Conservation (phyloP, 2,329 filamentous ascomycete genomes). For the Alternaria arbusti region DNA sequence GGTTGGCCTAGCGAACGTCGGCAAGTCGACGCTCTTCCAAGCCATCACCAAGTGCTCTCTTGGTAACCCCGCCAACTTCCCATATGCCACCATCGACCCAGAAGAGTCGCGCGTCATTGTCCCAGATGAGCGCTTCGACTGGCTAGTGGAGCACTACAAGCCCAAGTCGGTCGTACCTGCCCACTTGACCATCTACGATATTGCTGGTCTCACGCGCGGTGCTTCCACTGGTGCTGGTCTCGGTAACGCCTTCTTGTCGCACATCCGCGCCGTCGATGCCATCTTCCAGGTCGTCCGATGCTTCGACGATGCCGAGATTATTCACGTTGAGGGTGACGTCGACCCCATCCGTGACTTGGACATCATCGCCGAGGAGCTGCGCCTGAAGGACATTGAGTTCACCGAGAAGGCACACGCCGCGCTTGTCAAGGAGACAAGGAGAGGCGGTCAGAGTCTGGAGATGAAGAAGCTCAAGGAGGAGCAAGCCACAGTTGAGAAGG, state of each 20-base stretch:
- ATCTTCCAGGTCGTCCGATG: constrained; percentile 97
- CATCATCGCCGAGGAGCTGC: constrained; percentile 95
- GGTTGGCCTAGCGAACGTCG: constrained; percentile 98
- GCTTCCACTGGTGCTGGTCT: constrained; percentile 97
- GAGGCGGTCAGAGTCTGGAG: constrained; percentile 94
- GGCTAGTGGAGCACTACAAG: constrained; percentile 95
- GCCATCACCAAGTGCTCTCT: constrained; percentile 97
- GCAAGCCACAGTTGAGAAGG: constrained; percentile 89
- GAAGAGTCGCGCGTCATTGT: constrained; percentile 98
- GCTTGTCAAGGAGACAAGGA: constrained; percentile 90
- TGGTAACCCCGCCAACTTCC: constrained; percentile 99
- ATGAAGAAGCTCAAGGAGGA: constrained; percentile 98
- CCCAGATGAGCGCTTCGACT: constrained; percentile 94
- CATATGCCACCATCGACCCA: constrained; percentile 97
- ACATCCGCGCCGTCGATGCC: constrained; percentile 97
- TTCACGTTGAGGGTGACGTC: constrained; percentile 98
- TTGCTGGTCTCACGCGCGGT: constrained; percentile 93
- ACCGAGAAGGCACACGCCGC: constrained; percentile 92
- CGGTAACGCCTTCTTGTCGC: constrained; percentile 96
- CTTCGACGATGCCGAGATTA: constrained; percentile 99
- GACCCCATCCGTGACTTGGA: constrained; percentile 92
- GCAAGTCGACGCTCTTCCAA: constrained; percentile 99
- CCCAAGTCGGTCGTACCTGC: constrained; percentile 97
- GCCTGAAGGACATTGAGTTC: constrained; percentile 99
- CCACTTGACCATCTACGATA: constrained; percentile 98